A percentile compares a stretch with the other conserved stretches of the same genome.
phyloP scores from a whole-genome alignment of 805 yeast species.

The Kodamaea nitidulidarum region DNA sequence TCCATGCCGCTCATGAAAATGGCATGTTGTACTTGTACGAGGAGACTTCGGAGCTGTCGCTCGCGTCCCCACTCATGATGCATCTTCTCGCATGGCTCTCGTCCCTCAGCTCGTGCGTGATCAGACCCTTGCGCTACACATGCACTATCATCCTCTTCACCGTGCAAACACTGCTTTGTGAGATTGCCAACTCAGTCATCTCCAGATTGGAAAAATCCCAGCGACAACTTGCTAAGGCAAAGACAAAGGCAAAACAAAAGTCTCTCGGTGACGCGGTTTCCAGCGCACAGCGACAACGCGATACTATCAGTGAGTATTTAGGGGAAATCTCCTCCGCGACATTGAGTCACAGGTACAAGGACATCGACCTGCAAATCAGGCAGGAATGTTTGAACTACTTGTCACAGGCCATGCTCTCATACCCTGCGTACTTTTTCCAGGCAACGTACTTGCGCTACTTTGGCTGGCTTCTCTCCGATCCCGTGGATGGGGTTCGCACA shows the following conservation, averaged over 20 bases:
- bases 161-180: conserved; percentile 60
- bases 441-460: conserved; percentile 68
- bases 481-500: conserved; percentile 52
- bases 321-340: conserved; percentile 63
- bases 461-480: conserved; percentile 84
- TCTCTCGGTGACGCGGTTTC: conserved; percentile 42
- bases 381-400: conserved; percentile 61
- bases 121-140: conserved; percentile 67
- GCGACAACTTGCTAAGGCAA: conserved; percentile 34
- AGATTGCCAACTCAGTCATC: conserved; percentile 36
- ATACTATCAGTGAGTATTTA: conserved; percentile 52
- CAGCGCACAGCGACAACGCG: conserved; percentile 41
- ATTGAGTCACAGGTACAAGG: conserved; percentile 76
- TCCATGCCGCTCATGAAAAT: conserved; percentile 54
- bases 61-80: conserved; percentile 45
- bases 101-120: conserved; percentile 62
- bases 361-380: conserved; percentile 68
- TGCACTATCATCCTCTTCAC: conserved; percentile 57
- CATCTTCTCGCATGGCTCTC: conserved; percentile 72
- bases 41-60: conserved; percentile 14
- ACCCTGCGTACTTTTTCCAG: conserved; percentile 69
- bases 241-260: conserved; percentile 41
- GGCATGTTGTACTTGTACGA: conserved; percentile 48
- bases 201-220: conserved; percentile 40
- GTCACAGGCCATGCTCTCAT: conserved; percentile 66